A percentile compares a stretch with the other conserved stretches of the same genome.
phyloP scores from a whole-genome alignment of 2,329 filamentous ascomycete species.

The Lasiodiplodia sp. region DNA sequence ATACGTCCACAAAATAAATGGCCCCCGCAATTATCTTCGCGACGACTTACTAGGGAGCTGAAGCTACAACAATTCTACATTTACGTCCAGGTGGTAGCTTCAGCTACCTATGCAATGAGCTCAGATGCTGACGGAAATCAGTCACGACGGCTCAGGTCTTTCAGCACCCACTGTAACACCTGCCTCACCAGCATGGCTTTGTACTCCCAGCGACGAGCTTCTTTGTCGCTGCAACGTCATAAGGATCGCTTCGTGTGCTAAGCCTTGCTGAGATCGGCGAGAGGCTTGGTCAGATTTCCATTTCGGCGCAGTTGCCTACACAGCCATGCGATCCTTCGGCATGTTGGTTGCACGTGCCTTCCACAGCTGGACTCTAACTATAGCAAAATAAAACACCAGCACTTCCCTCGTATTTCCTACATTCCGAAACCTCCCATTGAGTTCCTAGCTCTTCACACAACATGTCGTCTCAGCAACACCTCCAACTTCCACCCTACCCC shows the following conservation, averaged over 20 bases:
- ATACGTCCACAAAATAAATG: no score
- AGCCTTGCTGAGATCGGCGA: slow-evolving; percentile 10
- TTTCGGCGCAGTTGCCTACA: not conserved
- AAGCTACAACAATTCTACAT: no score
- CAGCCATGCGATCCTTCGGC: slow-evolving; percentile 18
- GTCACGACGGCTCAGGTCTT: no score
- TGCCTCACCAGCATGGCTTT: no score
- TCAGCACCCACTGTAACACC: not conserved
- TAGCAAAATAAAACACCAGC: not conserved
- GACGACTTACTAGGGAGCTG: no score
- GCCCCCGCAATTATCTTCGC: no score
- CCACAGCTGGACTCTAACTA: not conserved
- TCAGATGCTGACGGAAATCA: no score
- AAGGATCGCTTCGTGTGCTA: not conserved
- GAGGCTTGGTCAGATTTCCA: not conserved
- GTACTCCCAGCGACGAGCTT: not conserved
- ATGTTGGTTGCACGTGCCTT: slow-evolving; percentile 6
- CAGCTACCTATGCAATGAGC: no score
- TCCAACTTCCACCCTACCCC: slow-evolving; percentile 15
- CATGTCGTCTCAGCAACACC: slow-evolving; percentile 3
- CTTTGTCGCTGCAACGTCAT: not conserved
- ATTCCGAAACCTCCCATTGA: not conserved
- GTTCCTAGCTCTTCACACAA: not conserved
- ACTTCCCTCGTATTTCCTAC: not conserved
- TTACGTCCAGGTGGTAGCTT: no score